Base-by-base conservation (phyloP, 768 basidiomycete genomes). In the Tulasnella sp. region DNA sequence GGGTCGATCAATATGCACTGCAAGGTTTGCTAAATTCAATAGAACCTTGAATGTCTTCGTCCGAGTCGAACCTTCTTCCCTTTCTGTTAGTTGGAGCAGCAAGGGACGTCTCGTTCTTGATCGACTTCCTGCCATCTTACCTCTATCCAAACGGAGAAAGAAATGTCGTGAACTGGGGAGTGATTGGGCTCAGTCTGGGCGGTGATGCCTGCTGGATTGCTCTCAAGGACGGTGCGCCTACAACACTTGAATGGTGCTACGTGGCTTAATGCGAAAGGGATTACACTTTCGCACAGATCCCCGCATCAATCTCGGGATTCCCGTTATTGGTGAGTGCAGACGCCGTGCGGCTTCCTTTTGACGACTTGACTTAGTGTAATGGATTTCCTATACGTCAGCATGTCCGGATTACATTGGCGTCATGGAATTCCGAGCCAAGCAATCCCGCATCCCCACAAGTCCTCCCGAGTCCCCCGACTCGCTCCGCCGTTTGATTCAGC, bases 141-240 rank as follows among this genome's bases (percentile, higher is more conserved):
- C 82, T 96, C 11, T 96, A 91, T 80, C 93, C 94, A 0, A 78
- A 83, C 17, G 89, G 84, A 14, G 90, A 93, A 78, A 85, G 88
- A 38, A 81, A 80, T 17, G 86, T 96, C 45, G 85, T 83, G 9
- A 86, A 89, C 76, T 97, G 91, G 90, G 89, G 89, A 14, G 85
- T 91, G 2, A 86, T 88, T 0, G 95, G 95, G 0, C 86, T 91
- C 79, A 93, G 91, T 78, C 87, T 97, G 0, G 95, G 94, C 0
- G 94, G 94, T 0, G 93, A 97, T 81, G 86, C 93, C 0, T 86
- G 92, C 0, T 96, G 94, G 94, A 86, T 91, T 39, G 84, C 86
- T 1, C 86, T 93, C 8, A 80, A 80, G 22, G 80, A 86, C 67
- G 88, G 87, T 87, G 40, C 86, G 87, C 84, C 81, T 17, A 45